Base-by-base conservation (phyloP, 2,329 filamentous ascomycete genomes). In the Fusarium sp. region DNA sequence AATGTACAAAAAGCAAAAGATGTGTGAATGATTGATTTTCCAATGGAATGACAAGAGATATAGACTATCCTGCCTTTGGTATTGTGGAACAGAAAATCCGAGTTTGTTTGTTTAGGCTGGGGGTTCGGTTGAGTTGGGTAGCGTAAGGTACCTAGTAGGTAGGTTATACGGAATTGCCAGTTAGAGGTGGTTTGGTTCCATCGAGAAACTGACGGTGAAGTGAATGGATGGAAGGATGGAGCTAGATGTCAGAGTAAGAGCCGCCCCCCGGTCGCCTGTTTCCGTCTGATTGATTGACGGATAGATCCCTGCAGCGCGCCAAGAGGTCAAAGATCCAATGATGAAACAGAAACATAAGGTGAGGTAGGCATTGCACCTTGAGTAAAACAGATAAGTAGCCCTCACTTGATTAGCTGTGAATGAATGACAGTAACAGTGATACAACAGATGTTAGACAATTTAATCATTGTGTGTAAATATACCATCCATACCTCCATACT, bases 191-290 rank as follows among this genome's bases (percentile, higher is more conserved):
- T 59, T 59, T 37, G 34, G 41, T 44, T 44, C 45, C 25, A 61
- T 65, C 57, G 57, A 56, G 47, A 66, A 67, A 71, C 67, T 71
- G 65, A 70, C 69, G 69, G 69, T 72, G 69, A 71, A 65, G 69
- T 63, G 59, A 53, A 58, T 44, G 27, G 25, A 24, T 24, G 24
- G 64, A 53, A 57, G 48, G 27, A 65, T 57, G 44, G 44, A 61
- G 40, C 46, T 62, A 34, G 47, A 68, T 40, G 57, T 44, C 58
- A 53, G 52, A 71, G 64, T 51, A 53, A 53, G 34, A 42, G 49
- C 49, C 51, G 49, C 67, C 57, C 59, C 53, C 53, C 34, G 10
- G 54, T 68, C 42, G 53, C 48, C 45, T 67, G 47, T 47, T 64
- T 64, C 49, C 60, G 44, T 67, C 45, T 42, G 53, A 62, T 44